phyloP scores from a whole-genome alignment of 768 basidiomycete genomes.

The Russula dissimulans region DNA sequence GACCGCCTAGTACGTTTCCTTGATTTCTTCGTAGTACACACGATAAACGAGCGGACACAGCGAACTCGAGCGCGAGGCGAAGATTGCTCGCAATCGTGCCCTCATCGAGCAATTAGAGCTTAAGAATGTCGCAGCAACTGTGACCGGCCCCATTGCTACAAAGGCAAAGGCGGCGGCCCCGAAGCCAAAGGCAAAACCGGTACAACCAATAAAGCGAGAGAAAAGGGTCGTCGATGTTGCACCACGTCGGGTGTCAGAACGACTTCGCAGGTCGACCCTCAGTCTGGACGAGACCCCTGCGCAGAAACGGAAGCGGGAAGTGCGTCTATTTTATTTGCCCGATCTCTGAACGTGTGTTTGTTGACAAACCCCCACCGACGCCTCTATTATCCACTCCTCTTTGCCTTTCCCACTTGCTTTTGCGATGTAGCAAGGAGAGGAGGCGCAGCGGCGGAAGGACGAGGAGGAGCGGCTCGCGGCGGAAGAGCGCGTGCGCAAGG shows the following conservation, averaged over 20 bases:
- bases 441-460: conserved; percentile 40
- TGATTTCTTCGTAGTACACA: no score
- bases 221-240: conserved; percentile 36
- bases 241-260: conserved; percentile 59
- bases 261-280: conserved; percentile 41
- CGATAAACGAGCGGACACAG: conserved; percentile 23
- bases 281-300: conserved; percentile 59
- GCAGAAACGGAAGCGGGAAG: conserved; percentile 60
- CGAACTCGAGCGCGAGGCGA: conserved; percentile 69
- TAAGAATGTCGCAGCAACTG: conserved; percentile 41
- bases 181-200: conserved; percentile 46
- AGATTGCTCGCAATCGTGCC: conserved; percentile 72
- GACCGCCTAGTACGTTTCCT: conserved; percentile 17
- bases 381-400: background rate
- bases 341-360: background rate
- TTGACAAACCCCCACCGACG: background rate
- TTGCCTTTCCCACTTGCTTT: background rate
- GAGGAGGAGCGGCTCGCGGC: conserved; percentile 53
- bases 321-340: conserved; percentile 21
- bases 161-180: conserved; percentile 19
- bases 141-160: conserved; percentile 35
- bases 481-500: conserved; percentile 52
- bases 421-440: conserved; percentile 38
- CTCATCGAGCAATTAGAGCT: conserved; percentile 65
- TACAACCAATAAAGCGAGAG: conserved; percentile 45